phyloP scores from a whole-genome alignment of 2,329 filamentous ascomycete species.

The Phialemoniopsis sp. region DNA sequence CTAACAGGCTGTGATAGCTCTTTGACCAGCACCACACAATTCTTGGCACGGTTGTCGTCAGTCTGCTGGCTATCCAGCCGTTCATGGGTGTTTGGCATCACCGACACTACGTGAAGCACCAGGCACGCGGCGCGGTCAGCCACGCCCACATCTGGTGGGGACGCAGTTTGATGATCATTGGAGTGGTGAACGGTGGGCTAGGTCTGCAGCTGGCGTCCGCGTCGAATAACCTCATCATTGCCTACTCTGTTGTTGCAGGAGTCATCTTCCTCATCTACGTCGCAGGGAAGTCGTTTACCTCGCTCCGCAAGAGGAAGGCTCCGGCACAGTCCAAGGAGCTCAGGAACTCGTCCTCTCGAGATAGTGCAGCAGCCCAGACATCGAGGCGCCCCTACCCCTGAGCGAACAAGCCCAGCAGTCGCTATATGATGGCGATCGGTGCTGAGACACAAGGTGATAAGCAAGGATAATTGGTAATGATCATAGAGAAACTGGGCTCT shows the following conservation, averaged over 20 bases:
- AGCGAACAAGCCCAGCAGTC: no score
- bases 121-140: slow-evolving; percentile 45
- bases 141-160: slow-evolving; percentile 61
- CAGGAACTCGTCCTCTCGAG: no score
- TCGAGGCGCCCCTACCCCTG: no score
- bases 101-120: slow-evolving; percentile 41
- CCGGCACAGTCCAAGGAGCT: background rate
- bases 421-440: no score
- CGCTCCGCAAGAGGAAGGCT: no score
- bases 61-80: slow-evolving; percentile 53
- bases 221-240: slow-evolving; percentile 36
- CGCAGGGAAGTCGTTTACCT: slow-evolving; percentile 17
- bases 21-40: slow-evolving; percentile 48
- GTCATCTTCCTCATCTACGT: slow-evolving; percentile 43
- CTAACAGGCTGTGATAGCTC: no score
- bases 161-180: slow-evolving; percentile 51
- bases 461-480: no score
- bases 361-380: no score
- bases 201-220: slow-evolving; percentile 48
- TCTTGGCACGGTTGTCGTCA: slow-evolving; percentile 51
- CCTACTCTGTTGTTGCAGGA: slow-evolving; percentile 52
- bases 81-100: slow-evolving; percentile 56
- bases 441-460: no score
- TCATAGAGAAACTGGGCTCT: no score
- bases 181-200: slow-evolving; percentile 60